Percentiles rank a stretch among this genome's conserved stretches.
These are phyloP conservation scores for Anthoceros angustus DNA, from an alignment of 225 moss, liverwort and hornwort genomes.

Conservation along the genomic window DNA sequence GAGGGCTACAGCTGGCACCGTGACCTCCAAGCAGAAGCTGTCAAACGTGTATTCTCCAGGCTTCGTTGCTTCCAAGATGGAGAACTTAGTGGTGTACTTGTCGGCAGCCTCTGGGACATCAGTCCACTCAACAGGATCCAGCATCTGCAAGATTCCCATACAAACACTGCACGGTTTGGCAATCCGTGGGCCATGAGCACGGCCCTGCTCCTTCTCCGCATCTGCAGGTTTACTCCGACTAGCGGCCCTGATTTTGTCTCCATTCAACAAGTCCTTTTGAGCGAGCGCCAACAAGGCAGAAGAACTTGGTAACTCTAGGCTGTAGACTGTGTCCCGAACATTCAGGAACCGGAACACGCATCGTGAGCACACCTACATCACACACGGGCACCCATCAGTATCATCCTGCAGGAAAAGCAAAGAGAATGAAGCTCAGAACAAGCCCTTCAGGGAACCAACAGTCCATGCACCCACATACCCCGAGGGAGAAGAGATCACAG, in stretches of 20 bases:
- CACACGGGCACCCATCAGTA: not conserved
- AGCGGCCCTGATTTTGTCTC: constrained; percentile 11
- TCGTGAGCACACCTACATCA: constrained; percentile 62
- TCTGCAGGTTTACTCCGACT: constrained; percentile 12
- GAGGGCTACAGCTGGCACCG: constrained; percentile 63
- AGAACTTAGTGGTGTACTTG: constrained; percentile 15
- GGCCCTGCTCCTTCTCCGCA: constrained; percentile 5
- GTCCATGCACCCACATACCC: not conserved
- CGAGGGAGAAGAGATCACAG: not conserved
- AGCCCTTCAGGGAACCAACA: not conserved
- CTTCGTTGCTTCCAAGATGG: constrained; percentile 33
- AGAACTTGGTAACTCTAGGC: constrained; percentile 41
- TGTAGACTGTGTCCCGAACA: constrained; percentile 46
- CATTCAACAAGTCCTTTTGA: constrained; percentile 9
- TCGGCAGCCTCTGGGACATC: not conserved
- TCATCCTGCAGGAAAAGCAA: not conserved
- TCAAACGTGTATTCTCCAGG: constrained; percentile 53
- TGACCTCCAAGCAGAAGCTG: constrained; percentile 74
- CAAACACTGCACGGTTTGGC: constrained; percentile 52
- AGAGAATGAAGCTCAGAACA: not conserved
- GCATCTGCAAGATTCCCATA: constrained; percentile 42
- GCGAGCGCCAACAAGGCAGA: constrained; percentile 19
- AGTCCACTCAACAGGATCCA: constrained; percentile 16
- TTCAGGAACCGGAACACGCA: constrained; percentile 80
- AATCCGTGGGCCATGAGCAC: constrained; percentile 2